A percentile compares a stretch with the other conserved stretches of the same genome.
phyloP scores from a whole-genome alignment of 1,284 basidiomycete genomes.

The Tilletia walkeri region DNA sequence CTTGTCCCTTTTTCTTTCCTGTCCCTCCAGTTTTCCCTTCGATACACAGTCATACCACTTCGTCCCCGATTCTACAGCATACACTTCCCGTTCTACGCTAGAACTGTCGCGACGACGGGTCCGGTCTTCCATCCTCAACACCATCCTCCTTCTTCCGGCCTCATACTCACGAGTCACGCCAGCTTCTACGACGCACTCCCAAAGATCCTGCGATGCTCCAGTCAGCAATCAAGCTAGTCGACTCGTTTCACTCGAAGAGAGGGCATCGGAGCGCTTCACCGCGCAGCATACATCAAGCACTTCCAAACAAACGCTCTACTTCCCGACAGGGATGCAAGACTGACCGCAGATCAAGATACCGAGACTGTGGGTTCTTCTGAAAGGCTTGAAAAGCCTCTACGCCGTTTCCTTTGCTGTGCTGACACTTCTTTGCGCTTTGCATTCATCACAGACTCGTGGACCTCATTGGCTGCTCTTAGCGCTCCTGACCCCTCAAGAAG shows the following conservation, averaged over 20 bases:
- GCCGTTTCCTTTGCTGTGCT: too few species aligned
- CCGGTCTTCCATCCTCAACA: neutral
- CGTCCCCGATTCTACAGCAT: too few species aligned
- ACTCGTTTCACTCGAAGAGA: neutral
- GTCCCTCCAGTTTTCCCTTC: too few species aligned
- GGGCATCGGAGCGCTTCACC: neutral
- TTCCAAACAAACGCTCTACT: neutral
- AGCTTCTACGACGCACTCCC: neutral
- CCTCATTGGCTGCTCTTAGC: neutral
- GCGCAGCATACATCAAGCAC: neutral
- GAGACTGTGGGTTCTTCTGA: neutral
- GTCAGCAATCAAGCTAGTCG: neutral
- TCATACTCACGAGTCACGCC: neutral
- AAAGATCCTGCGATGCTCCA: neutral
- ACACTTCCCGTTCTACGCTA: too few species aligned
- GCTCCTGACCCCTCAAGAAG: neutral
- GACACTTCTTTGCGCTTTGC: neutral
- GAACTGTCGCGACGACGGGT: too few species aligned
- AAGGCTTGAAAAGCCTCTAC: too few species aligned
- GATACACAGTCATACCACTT: too few species aligned
- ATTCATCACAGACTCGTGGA: neutral
- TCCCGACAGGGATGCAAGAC: too few species aligned
- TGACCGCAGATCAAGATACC: neutral
- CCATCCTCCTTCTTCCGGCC: neutral
- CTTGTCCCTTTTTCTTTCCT: too few species aligned